Conservation (phyloP, 306 rosid genomes). For the Ammopiptanthus mongolicus region DNA sequence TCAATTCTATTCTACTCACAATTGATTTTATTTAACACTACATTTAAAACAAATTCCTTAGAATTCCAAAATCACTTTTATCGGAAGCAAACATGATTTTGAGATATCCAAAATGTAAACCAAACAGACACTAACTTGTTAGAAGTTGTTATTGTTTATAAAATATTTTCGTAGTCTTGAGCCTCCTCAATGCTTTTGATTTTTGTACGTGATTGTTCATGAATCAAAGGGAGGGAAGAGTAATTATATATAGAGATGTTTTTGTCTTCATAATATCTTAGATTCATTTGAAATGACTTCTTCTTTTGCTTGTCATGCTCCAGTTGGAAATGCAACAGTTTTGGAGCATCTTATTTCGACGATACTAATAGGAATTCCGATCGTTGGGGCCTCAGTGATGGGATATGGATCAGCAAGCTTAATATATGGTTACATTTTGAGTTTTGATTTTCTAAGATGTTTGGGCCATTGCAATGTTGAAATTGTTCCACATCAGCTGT, state of each 20-base stretch:
- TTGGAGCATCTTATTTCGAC: conserved; percentile 59
- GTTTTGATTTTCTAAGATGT: conserved; percentile 73
- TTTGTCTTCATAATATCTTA: neutral
- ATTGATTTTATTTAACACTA: no score
- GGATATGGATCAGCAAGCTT: conserved; percentile 67
- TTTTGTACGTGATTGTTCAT: neutral
- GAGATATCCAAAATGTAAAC: no score
- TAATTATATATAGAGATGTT: neutral
- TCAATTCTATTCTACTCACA: no score
- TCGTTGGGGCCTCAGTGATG: conserved; percentile 46
- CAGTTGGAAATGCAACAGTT: conserved; percentile 63
- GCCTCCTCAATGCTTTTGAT: neutral
- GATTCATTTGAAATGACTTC: neutral
- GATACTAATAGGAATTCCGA: conserved; percentile 54
- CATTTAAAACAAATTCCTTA: no score
- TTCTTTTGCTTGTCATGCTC: neutral
- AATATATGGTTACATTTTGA: conserved; percentile 44
- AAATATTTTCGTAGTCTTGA: no score
- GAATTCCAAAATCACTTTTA: no score
- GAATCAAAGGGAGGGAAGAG: neutral
- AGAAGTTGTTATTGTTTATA: no score
- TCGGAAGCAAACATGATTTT: no score
- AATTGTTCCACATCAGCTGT: conserved; percentile 48
- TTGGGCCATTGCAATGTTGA: conserved; percentile 82
- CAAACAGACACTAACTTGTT: no score